Base-by-base conservation (phyloP, 495 filamentous ascomycete species). In the Podospora pseudocomata region DNA sequence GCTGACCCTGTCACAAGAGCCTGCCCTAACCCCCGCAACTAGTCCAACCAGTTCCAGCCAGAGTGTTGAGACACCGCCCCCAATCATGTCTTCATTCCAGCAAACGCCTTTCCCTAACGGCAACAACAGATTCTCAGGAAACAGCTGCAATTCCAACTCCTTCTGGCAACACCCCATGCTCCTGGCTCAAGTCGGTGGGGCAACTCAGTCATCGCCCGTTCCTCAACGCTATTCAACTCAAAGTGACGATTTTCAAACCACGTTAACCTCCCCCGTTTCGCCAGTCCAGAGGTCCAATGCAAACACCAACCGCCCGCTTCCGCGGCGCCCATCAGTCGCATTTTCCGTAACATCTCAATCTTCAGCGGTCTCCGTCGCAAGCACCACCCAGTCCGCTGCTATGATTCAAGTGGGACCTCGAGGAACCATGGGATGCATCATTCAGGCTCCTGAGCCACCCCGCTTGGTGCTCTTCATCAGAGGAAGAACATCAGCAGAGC, bases 371-470 rank as follows among this genome's bases (percentile, higher is more conserved):
- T 65, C 62, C 1, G 3, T 53, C 1, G 32, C 11, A 7, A 23
- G 28, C 13, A 15, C 26, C 9, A 19, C 27, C 55, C 55, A 20
- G 1, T 39, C 56, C 20, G 30, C 34, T 57, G 65, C 65, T 18
- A 1, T 65, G 7, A 61, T 69, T 7, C 57, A 65, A 53, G 67
- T 69, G 7, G 67, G 65, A 44, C 55, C 19, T 16, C 55, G 49
- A 16, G 67, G 67, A 3, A 69, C 27, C n/a, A n/a, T 62, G 28
- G 63, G 67, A 2, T 61, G 57, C 58, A 69, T 65, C 20, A 64
- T 69, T 26, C 58, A 63, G 56, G 18, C 53, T 23, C 67, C 67
- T 13, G 67, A 69, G 11, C 67, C 67, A 5, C 26, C 67, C 0
- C 63, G 67, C 0, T 23, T 69, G 11, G 44, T 66, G 9, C 30